Percentiles rank a stretch among this genome's conserved stretches.
These are phyloP conservation scores for Tardiomyces depauwii DNA, from an alignment of 1,139 yeast genomes.

Conservation along the genomic window DNA sequence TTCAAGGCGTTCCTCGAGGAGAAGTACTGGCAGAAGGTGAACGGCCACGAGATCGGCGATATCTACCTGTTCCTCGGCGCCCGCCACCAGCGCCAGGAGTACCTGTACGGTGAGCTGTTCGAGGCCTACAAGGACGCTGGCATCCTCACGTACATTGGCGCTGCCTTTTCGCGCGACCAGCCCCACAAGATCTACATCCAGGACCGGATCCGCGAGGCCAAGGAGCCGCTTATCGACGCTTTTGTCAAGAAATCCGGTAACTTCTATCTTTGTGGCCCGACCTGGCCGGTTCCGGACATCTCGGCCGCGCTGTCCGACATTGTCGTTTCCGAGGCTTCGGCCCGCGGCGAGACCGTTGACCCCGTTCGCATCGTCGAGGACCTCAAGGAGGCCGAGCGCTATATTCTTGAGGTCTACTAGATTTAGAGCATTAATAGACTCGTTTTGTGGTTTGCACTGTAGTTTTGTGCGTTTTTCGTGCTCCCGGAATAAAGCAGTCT, in stretches of 20 bases:
- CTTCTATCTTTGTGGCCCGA: conserved; percentile 96
- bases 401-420: conserved; percentile 85
- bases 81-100: conserved; percentile 92
- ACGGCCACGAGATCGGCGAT: conserved; percentile 84
- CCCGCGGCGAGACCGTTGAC: conserved; percentile 57
- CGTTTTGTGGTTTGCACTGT: no score
- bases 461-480: no score
- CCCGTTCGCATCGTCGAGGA: conserved; percentile 77
- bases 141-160: conserved; percentile 87
- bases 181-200: conserved; percentile 91
- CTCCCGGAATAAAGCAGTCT: no score
- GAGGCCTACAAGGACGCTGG: conserved; percentile 94
- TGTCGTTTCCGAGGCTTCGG: conserved; percentile 56
- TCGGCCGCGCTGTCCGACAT: conserved; percentile 85
- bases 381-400: conserved; percentile 86
- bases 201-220: conserved; percentile 75
- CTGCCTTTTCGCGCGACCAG: conserved; percentile 98
- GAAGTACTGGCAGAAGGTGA: conserved; percentile 84
- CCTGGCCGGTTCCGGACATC: conserved; percentile 99
- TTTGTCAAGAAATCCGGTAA: conserved; percentile 72
- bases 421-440: no score
- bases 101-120: conserved; percentile 93
- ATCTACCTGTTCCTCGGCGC: conserved; percentile 86
- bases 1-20: conserved; percentile 97
- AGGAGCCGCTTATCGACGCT: conserved; percentile 66